These are phyloP conservation scores for Fusarium falciforme DNA, from an alignment of 2,329 filamentous ascomycete genomes.

Conservation along the genomic window DNA sequence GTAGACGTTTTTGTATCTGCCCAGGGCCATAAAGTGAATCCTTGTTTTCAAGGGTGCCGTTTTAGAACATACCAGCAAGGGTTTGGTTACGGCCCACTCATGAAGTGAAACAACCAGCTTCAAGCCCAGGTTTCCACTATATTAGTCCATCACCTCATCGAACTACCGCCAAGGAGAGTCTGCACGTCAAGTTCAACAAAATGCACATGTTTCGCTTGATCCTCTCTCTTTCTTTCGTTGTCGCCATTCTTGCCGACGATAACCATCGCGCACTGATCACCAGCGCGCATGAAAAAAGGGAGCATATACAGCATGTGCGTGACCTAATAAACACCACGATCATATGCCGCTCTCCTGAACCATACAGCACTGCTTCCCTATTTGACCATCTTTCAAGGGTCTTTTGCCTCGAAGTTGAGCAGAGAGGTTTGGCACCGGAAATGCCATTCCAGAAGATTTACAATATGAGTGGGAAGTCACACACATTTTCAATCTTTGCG, in stretches of 20 bases:
- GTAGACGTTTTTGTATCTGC: neutral
- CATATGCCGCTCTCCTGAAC: neutral
- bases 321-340: neutral
- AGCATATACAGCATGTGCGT: neutral
- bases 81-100: neutral
- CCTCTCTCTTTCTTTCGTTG: neutral
- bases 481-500: neutral
- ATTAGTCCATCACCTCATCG: neutral
- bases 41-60: neutral
- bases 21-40: neutral
- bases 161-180: neutral
- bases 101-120: neutral
- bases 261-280: neutral
- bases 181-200: neutral
- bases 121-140: neutral
- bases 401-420: neutral
- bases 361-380: neutral
- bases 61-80: neutral
- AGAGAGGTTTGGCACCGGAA: neutral
- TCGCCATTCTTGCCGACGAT: neutral
- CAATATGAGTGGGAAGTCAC: neutral
- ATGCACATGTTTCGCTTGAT: neutral
- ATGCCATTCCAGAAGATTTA: neutral
- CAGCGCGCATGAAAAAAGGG: neutral
- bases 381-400: neutral